phyloP scores from a whole-genome alignment of 23 red algal species.

The Cyanidium caldarium region DNA sequence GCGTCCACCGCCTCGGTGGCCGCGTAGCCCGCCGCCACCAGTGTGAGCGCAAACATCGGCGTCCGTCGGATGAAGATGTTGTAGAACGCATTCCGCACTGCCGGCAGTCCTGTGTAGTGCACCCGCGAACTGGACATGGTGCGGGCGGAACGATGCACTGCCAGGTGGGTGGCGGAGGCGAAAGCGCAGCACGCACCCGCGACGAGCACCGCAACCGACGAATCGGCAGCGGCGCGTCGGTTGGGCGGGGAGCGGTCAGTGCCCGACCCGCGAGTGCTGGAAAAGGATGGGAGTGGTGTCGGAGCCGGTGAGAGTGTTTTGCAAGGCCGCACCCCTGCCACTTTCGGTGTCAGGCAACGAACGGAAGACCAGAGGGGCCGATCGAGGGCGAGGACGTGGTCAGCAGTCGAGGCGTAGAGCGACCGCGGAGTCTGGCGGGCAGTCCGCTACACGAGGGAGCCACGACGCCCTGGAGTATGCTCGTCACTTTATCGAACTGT shows the following conservation, averaged over 20 bases:
- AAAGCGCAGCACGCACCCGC: neutral
- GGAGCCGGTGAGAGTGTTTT: neutral
- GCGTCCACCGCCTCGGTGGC: conserved; percentile 23
- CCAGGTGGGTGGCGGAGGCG: neutral
- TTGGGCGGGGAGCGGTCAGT: neutral
- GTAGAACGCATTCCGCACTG: conserved; percentile 53
- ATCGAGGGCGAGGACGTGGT: neutral
- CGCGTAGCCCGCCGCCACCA: conserved; percentile 40
- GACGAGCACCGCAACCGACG: neutral
- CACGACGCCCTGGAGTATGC: too few relatives aligned
- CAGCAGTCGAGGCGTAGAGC: too few relatives aligned
- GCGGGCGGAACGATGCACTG: neutral
- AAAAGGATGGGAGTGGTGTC: neutral
- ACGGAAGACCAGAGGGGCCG: neutral
- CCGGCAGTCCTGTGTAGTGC: conserved; percentile 23
- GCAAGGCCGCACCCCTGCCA: neutral
- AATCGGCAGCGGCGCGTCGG: neutral
- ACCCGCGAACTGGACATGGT: neutral
- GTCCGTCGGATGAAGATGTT: conserved; percentile 63
- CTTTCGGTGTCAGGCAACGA: neutral
- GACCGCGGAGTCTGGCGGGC: too few relatives aligned
- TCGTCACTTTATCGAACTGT: too few relatives aligned
- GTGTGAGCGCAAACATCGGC: conserved; percentile 42
- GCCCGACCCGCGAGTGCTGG: neutral
- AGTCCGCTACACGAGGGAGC: too few relatives aligned